Conservation (phyloP, 768 basidiomycete genomes). For the Leccinum uliginosum region DNA sequence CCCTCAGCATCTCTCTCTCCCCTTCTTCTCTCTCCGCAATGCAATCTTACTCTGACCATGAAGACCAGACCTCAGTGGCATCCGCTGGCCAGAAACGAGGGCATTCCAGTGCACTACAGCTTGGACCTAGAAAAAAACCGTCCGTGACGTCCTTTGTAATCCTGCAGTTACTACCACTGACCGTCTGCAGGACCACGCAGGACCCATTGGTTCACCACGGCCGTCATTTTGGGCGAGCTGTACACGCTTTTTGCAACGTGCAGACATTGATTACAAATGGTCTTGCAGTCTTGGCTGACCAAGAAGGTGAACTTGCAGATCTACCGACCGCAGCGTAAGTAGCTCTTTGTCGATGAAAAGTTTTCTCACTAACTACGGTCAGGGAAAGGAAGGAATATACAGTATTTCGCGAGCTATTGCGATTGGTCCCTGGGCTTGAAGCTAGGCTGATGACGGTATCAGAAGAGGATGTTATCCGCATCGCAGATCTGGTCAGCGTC, state of each 20-base stretch:
- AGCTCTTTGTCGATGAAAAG: neutral
- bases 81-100: neutral
- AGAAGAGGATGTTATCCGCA: neutral
- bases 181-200: neutral
- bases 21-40: too few species aligned
- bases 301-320: neutral
- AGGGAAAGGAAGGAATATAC: neutral
- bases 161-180: neutral
- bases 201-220: neutral
- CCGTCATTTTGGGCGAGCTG: neutral
- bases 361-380: neutral
- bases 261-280: neutral
- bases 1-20: too few species aligned
- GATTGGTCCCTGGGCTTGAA: neutral
- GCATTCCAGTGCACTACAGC: neutral
- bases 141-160: neutral
- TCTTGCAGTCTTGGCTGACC: neutral
- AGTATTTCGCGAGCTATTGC: neutral
- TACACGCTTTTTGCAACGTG: neutral
- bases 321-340: neutral
- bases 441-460: neutral
- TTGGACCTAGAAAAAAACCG: neutral
- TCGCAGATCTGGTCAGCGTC: neutral
- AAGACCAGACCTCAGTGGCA: neutral
- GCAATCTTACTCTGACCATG: neutral